Conservation (phyloP, 1,284 basidiomycete species). For the Retiboletus flavoniger region DNA sequence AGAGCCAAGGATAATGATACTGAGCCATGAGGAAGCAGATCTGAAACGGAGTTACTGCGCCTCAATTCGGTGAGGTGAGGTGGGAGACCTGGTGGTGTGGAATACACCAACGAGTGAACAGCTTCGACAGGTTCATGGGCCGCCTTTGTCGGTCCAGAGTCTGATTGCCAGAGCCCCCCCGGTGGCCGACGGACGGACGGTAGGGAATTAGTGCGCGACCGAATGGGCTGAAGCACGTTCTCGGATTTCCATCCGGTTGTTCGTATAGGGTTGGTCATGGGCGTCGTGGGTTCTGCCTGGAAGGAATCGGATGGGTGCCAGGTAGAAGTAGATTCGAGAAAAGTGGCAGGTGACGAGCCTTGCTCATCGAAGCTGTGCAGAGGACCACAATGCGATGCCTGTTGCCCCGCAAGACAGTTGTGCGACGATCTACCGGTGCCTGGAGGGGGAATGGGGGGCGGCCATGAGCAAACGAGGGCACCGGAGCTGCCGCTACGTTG, state of each 20-base stretch:
- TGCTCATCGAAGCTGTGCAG: slow-evolving; percentile 11
- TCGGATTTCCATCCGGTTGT: slow-evolving; percentile 20
- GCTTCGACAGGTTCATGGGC: slow-evolving; percentile 1
- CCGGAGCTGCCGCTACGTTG: slow-evolving; percentile 9
- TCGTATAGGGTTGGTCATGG: slow-evolving; percentile 9
- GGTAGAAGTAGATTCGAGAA: slow-evolving; percentile 9
- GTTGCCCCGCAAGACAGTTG: slow-evolving; percentile 6
- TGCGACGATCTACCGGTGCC: slow-evolving; percentile 2
- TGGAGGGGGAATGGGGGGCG: slow-evolving; percentile 15
- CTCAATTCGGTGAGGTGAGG: slow-evolving; percentile 9
- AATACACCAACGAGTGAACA: not conserved
- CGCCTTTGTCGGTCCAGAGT: slow-evolving; percentile 3
- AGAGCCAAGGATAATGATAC: slow-evolving; percentile 26
- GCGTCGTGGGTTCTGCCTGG: not conserved
- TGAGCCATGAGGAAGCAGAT: slow-evolving; percentile 11
- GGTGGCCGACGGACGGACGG: slow-evolving; percentile 20
- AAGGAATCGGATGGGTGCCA: slow-evolving; percentile 5
- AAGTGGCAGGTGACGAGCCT: slow-evolving; percentile 8
- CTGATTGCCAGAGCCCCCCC: slow-evolving; percentile 23
- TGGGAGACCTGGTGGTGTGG: slow-evolving; percentile 22
- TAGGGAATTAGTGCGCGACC: slow-evolving; percentile 12
- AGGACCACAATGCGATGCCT: slow-evolving; percentile 3
- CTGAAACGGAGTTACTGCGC: slow-evolving; percentile 6
- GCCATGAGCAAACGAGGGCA: slow-evolving; percentile 27
- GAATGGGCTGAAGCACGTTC: slow-evolving; percentile 21